Conservation (phyloP, 2,329 filamentous ascomycete genomes). For the Apiospora koreana region DNA sequence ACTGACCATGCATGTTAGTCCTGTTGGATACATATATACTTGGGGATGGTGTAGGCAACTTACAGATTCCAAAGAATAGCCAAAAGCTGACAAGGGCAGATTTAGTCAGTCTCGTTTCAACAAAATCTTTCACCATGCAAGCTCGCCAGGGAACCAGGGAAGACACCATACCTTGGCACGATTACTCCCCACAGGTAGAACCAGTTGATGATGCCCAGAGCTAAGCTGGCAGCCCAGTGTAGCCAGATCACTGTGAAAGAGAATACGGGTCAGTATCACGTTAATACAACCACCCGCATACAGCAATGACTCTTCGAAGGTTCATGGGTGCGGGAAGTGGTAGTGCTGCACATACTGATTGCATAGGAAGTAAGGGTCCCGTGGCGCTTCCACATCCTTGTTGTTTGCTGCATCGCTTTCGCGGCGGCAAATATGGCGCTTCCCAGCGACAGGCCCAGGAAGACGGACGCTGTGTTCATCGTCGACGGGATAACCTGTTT, state of each 20-base stretch:
- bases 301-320: constrained; percentile 22
- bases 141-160: not conserved
- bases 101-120: not conserved
- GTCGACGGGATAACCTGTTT: constrained; percentile 14
- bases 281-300: not conserved
- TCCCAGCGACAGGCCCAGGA: constrained; percentile 30
- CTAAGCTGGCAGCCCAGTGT: constrained; percentile 28
- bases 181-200: constrained; percentile 29
- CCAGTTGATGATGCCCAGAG: constrained; percentile 29
- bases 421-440: constrained; percentile 29
- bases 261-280: not conserved
- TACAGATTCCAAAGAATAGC: constrained; percentile 14
- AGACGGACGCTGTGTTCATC: constrained; percentile 31
- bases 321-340: too few relatives aligned
- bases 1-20: not conserved
- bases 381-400: constrained; percentile 23
- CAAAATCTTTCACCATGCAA: not conserved
- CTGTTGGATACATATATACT: not conserved
- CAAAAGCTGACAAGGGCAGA: not conserved
- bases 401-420: constrained; percentile 32
- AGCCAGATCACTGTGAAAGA: constrained; percentile 32
- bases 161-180: constrained; percentile 25
- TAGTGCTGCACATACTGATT: constrained; percentile 13
- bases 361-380: constrained; percentile 29
- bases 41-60: not conserved